phyloP scores from a whole-genome alignment of 2,329 filamentous ascomycete genomes.

The Exophiala mesophila region DNA sequence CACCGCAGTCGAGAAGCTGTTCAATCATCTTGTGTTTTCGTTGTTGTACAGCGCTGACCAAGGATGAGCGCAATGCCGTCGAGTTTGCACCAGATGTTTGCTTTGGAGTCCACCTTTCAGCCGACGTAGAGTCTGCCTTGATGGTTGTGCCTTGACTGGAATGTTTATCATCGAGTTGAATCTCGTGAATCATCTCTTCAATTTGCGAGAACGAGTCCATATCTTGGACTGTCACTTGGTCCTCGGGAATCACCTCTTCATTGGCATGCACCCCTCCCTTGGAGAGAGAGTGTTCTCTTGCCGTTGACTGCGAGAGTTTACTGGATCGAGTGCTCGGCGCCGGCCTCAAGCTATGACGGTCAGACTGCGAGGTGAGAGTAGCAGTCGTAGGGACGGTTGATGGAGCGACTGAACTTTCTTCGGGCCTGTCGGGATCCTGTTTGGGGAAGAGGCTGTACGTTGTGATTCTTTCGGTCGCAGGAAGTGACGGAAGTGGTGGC shows the following conservation, averaged over 20 bases:
- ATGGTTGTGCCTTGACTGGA: conserved; percentile 45
- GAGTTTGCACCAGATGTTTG: conserved; percentile 40
- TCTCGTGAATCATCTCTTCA: conserved; percentile 34
- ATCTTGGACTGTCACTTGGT: conserved; percentile 16
- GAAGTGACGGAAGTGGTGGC: conserved; percentile 31
- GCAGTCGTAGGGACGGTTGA: not conserved
- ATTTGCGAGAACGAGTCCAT: conserved; percentile 30
- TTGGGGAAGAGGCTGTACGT: conserved; percentile 21
- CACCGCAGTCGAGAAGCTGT: conserved; percentile 55
- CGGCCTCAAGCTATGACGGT: conserved; percentile 15
- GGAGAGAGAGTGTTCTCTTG: conserved; percentile 1
- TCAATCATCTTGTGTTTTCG: conserved; percentile 54
- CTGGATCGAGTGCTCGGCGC: conserved; percentile 21
- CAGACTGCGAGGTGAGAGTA: not conserved
- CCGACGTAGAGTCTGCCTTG: conserved; percentile 36
- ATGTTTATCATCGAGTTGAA: conserved; percentile 40
- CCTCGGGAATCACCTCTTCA: conserved; percentile 7
- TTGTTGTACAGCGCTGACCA: conserved; percentile 52
- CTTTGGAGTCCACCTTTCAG: conserved; percentile 51
- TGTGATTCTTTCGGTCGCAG: conserved; percentile 29
- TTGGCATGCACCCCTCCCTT: conserved; percentile 5
- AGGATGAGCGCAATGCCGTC: conserved; percentile 43
- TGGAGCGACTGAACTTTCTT: conserved; percentile 1
- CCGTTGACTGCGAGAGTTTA: conserved; percentile 11
- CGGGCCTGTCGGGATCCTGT: conserved; percentile 1